Conservation (phyloP, 2,329 filamentous ascomycete genomes). For the Bipolaris cookei region DNA sequence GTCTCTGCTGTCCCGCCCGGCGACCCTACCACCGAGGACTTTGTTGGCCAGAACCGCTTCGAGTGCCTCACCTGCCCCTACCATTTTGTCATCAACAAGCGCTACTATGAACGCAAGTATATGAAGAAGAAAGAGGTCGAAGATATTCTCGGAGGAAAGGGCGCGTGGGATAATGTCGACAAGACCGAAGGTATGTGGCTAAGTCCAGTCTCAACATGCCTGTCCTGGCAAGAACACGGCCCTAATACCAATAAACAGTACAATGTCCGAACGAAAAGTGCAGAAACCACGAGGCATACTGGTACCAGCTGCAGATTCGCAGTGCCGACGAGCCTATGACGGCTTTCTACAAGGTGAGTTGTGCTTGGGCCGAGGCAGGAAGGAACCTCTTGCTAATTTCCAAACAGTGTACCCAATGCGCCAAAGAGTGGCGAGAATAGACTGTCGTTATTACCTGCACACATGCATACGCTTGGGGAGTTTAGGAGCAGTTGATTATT, state of each 20-base stretch:
- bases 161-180: slow-evolving; percentile 89
- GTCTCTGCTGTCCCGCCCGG: slow-evolving; percentile 61
- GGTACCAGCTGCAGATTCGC: slow-evolving; percentile 96
- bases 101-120: slow-evolving; percentile 78
- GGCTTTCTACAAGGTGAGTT: slow-evolving; percentile 83
- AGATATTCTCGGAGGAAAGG: slow-evolving; percentile 86
- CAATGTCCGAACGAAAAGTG: slow-evolving; percentile 85
- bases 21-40: slow-evolving; percentile 48
- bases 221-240: not conserved
- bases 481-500: slow-evolving; percentile 9
- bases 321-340: slow-evolving; percentile 99
- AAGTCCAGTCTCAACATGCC: not conserved
- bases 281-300: slow-evolving; percentile 83
- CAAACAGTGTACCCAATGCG: slow-evolving; percentile 51
- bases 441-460: not conserved
- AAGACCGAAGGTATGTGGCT: slow-evolving; percentile 67
- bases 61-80: slow-evolving; percentile 97
- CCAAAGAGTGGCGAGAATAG: slow-evolving; percentile 54
- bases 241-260: slow-evolving; percentile 53
- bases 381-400: slow-evolving; percentile 8
- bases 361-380: not conserved
- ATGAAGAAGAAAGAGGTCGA: slow-evolving; percentile 89
- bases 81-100: slow-evolving; percentile 79
- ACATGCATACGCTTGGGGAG: slow-evolving; percentile 11
- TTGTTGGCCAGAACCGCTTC: slow-evolving; percentile 72